Evolutionary conservation across 129 eudicot species (phyloP).

Genomic region (Flaveria trinervia): DNA sequence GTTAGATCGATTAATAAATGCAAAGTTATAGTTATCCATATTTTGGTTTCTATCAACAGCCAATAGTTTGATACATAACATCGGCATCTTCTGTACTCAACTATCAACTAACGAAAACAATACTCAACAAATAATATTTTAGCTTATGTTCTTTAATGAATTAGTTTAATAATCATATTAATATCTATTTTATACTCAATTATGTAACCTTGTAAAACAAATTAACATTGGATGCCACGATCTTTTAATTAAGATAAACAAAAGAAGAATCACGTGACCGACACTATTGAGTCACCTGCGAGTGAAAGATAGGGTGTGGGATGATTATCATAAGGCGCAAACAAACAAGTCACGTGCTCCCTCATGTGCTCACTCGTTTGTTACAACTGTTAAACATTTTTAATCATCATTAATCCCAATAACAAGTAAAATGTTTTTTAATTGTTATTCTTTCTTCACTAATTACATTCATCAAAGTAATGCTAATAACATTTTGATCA

Average conservation of each 20-base stretch:
- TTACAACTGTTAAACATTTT: conserved; percentile 27
- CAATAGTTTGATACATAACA: too few relatives aligned
- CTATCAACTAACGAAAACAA: too few relatives aligned
- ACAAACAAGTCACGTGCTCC: conserved; percentile 44
- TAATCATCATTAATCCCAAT: conserved; percentile 33
- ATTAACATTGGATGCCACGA: conserved; percentile 35
- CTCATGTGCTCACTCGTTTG: conserved; percentile 39
- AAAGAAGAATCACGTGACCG: conserved; percentile 42
- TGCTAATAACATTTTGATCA: background rate
- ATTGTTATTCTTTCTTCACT: conserved; percentile 10
- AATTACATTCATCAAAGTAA: background rate
- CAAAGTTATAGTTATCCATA: too few relatives aligned
- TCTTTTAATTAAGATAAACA: conserved; percentile 28
- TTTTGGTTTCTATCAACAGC: too few relatives aligned
- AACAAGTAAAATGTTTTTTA: conserved; percentile 16
- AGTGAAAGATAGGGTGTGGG: conserved; percentile 35
- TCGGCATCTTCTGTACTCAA: too few relatives aligned
- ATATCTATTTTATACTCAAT: too few relatives aligned
- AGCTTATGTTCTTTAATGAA: too few relatives aligned
- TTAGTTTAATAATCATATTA: too few relatives aligned
- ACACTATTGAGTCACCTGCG: conserved; percentile 43
- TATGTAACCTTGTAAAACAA: conserved; percentile 21
- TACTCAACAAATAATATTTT: too few relatives aligned
- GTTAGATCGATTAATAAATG: too few relatives aligned
- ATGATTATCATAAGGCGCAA: conserved; percentile 36